A percentile compares a stretch with the other conserved stretches of the same genome.
Evolutionary conservation across 345 rosid genomes (phyloP).

Genomic region (Trapa bicornis): DNA sequence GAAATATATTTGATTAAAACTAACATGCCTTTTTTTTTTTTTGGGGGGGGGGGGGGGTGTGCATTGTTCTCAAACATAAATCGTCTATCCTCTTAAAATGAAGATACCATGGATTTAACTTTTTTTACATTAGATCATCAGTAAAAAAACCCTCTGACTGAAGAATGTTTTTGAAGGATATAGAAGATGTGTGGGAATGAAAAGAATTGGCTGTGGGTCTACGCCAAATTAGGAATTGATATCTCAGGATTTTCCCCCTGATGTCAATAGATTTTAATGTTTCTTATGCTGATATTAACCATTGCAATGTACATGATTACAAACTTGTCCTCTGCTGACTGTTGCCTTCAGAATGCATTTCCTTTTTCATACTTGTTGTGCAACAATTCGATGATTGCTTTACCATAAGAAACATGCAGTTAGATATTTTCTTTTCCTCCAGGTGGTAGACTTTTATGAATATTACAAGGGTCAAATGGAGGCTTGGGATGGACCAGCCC

Average conservation of each 20-base stretch:
- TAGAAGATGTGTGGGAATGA: neutral
- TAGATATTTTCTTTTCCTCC: constrained; percentile 13
- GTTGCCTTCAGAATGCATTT: neutral
- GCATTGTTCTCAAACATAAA: neutral
- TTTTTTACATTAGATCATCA: neutral
- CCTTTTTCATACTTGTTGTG: neutral
- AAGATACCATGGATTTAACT: neutral
- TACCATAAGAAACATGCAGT: constrained; percentile 1
- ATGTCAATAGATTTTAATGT: neutral
- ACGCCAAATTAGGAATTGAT: neutral
- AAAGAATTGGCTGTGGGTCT: neutral
- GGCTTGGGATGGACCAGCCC: constrained; percentile 99
- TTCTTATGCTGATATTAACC: neutral
- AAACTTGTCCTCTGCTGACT: neutral
- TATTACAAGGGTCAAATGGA: constrained; percentile 99
- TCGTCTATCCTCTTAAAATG: neutral
- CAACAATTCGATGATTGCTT: neutral
- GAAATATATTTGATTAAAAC: neutral
- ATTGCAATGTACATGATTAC: neutral
- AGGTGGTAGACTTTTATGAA: constrained; percentile 89
- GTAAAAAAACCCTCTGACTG: neutral
- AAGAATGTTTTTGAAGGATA: neutral
- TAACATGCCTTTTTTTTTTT: neutral
- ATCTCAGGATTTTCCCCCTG: neutral
- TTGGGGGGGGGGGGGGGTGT: too few relatives aligned